These are phyloP conservation scores for Calamus simplicifolius DNA, from an alignment of 176 grass and related monocot species.

Conservation along the genomic window DNA sequence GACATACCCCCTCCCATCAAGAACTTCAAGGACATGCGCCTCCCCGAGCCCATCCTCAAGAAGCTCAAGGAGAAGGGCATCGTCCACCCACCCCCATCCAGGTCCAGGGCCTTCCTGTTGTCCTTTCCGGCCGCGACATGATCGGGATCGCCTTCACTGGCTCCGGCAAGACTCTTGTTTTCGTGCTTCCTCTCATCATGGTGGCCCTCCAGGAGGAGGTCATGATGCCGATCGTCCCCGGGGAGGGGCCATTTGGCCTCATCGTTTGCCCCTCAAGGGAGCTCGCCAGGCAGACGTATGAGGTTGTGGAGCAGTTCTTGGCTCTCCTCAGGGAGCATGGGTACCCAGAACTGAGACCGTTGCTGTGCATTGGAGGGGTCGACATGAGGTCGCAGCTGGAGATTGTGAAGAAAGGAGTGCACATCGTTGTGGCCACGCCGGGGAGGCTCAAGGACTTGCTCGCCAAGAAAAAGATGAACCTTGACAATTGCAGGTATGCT, in stretches of 20 bases:
- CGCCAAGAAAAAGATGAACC: constrained; percentile 95
- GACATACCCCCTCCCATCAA: constrained; percentile 61
- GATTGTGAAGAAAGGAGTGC: constrained; percentile 73
- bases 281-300: constrained; percentile 83
- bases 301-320: constrained; percentile 70
- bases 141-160: constrained; percentile 92
- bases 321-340: constrained; percentile 37
- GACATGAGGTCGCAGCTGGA: constrained; percentile 83
- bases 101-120: constrained; percentile 69
- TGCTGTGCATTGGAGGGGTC: constrained; percentile 80
- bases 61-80: constrained; percentile 68
- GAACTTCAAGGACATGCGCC: constrained; percentile 58
- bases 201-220: constrained; percentile 71
- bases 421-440: constrained; percentile 83
- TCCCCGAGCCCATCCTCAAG: constrained; percentile 65
- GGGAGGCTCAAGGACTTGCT: constrained; percentile 89
- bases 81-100: constrained; percentile 91
- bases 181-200: constrained; percentile 82
- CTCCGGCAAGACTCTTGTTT: constrained; percentile 76
- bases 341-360: constrained; percentile 60
- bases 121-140: constrained; percentile 83
- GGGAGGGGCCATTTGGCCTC: constrained; percentile 82
- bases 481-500: constrained; percentile 79
- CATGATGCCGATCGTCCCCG: constrained; percentile 71
- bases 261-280: constrained; percentile 80